These are phyloP conservation scores for Pichia pseudocactophila DNA, from an alignment of 805 yeast genomes.

Conservation along the genomic window DNA sequence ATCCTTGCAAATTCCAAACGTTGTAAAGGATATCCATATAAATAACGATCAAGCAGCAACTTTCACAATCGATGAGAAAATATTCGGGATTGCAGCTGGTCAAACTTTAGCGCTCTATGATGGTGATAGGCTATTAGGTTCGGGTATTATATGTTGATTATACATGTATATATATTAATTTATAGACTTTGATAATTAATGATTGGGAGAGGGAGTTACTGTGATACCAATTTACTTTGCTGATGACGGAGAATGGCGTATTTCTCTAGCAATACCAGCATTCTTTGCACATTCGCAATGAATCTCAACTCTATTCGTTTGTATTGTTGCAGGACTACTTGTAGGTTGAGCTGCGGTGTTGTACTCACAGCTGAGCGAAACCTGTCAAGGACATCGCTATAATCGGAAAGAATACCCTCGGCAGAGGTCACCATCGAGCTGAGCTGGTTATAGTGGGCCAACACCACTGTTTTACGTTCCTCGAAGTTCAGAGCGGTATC, in stretches of 20 bases:
- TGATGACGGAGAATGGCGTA: background rate
- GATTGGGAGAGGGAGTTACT: too few relatives aligned
- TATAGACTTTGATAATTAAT: background rate
- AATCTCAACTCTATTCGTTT: too few relatives aligned
- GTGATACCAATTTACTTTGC: background rate
- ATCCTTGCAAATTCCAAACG: slow-evolving; percentile 58
- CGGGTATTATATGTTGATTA: slow-evolving; percentile 36
- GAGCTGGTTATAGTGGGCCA: background rate
- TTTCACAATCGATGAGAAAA: slow-evolving; percentile 35
- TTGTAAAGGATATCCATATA: slow-evolving; percentile 13
- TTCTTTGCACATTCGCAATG: too few relatives aligned
- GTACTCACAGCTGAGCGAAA: too few relatives aligned
- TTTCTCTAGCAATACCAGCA: background rate
- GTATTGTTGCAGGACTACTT: too few relatives aligned
- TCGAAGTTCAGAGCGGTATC: background rate
- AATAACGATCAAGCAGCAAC: slow-evolving; percentile 16
- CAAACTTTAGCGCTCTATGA: slow-evolving; percentile 73
- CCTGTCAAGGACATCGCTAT: too few relatives aligned
- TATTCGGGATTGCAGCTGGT: slow-evolving; percentile 82
- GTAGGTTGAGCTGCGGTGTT: too few relatives aligned
- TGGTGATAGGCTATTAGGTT: slow-evolving; percentile 60
- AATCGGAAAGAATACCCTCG: too few relatives aligned
- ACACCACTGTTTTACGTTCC: background rate
- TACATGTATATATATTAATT: too few relatives aligned
- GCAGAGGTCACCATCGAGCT: background rate